Base-by-base conservation (phyloP, 768 basidiomycete genomes). In the Xerocomus potaroensis region DNA sequence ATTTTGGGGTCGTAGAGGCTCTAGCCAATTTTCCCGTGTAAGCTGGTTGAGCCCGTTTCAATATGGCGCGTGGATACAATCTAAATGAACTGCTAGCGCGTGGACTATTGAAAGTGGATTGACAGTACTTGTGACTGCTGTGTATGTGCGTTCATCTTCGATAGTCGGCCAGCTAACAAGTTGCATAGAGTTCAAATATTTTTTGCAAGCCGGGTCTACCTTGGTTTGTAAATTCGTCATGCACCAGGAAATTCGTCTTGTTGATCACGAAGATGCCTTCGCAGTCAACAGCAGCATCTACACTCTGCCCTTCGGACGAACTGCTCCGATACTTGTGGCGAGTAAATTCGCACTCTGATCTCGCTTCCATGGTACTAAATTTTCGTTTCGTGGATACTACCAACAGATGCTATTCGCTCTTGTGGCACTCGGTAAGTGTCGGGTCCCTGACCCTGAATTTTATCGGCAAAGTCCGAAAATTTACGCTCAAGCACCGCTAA, bases 31-130 rank as follows among this genome's bases (percentile, higher is more conserved):
- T 54, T 31, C 50, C 51, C 24, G 37, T 41, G 53, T 54, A 45
- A 48, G 53, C 9, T 6, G 16, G 32, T 24, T 14, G 12, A 30
- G 11, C n/a, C n/a, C 8, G 12, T n/a, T 36, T n/a, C 21, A 21
- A 18, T 39, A 11, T 23, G 15, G 15, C 18, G 18, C 39, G 24
- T 27, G 42, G 41, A 54, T 41, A 33, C 19, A 42, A n/a, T n/a
- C n/a, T n/a, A n/a, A n/a, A 37, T 8, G 18, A 7, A 42, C 35
- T 19, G 11, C 12, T 43, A 56, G 55, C 22, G 18, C 47, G n/a
- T 56, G 55, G 55, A 33, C 50, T n/a, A 21, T 56, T 23, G 54
- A 56, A 35, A 56, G 41, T 24, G 49, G 39, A 12, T 21, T 56
- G 9, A 51, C 54, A 16, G 55, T 41, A 15, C 37, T 56, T 15